Percentiles rank a stretch among this genome's conserved stretches.
Evolutionary conservation across 306 rosid species (phyloP).

Genomic region (Cyclanthera cordifolia): DNA sequence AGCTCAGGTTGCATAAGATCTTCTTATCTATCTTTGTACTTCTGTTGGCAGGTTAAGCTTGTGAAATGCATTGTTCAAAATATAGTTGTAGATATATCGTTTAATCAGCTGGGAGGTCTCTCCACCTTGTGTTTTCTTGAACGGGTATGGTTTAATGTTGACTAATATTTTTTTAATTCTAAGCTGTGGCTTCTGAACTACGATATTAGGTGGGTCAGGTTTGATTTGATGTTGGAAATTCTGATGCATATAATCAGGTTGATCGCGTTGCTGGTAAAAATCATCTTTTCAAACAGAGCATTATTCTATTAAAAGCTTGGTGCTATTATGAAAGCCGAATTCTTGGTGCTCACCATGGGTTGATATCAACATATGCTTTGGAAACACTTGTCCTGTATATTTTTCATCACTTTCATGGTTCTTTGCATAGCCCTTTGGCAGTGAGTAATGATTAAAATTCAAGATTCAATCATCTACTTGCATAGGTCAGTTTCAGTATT

Average conservation of each 20-base stretch:
- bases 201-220: neutral
- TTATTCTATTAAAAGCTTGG: constrained; percentile 76
- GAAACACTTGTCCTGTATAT: constrained; percentile 71
- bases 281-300: constrained; percentile 75
- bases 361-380: constrained; percentile 84
- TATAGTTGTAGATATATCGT: constrained; percentile 77
- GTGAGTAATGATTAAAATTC: constrained; percentile 37
- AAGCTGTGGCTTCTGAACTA: neutral
- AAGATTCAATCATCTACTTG: neutral
- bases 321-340: constrained; percentile 86
- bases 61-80: constrained; percentile 72
- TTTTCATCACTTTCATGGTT: constrained; percentile 57
- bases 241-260: constrained; percentile 30
- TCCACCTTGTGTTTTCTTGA: constrained; percentile 78
- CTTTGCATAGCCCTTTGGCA: constrained; percentile 57
- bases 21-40: neutral
- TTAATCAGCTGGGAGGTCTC: constrained; percentile 90
- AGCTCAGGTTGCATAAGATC: neutral
- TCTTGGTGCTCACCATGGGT: constrained; percentile 83
- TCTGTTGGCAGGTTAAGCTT: constrained; percentile 69
- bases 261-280: constrained; percentile 63
- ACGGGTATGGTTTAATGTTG: constrained; percentile 39
- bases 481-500: neutral
- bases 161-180: neutral
- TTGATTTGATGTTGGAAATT: constrained; percentile 1